Percentiles rank a stretch among this genome's conserved stretches.
Conservation (phyloP, 305 asterid species). For the Fraxinus greggii region DNA sequence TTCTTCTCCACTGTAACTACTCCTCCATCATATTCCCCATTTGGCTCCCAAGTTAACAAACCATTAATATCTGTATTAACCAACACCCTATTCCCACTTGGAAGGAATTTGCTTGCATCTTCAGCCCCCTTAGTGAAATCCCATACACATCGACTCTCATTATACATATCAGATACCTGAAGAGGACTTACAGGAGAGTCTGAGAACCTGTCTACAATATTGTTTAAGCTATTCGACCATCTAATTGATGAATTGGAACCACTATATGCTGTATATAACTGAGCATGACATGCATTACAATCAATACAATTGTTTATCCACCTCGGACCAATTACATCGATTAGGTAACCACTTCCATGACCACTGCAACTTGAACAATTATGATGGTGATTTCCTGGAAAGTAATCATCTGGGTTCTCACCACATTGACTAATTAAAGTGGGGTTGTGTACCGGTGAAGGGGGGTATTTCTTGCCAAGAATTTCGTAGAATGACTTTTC, state of each 20-base stretch:
- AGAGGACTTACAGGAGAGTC: not conserved
- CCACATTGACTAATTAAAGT: not conserved
- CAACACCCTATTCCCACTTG: not conserved
- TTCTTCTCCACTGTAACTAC: not conserved
- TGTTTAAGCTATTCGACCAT: not conserved
- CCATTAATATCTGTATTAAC: not conserved
- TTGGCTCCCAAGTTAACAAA: not conserved
- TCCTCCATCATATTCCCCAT: not conserved
- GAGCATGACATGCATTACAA: not conserved
- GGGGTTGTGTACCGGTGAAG: not conserved
- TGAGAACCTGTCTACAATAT: not conserved
- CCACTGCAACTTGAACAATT: not conserved
- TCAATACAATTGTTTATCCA: not conserved
- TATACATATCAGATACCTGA: not conserved
- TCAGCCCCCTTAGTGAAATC: not conserved
- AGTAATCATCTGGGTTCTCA: not conserved
- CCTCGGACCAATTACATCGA: not conserved
- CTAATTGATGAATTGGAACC: not conserved
- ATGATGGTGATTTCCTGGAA: not conserved
- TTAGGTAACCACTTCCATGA: not conserved
- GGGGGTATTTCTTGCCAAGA: not conserved
- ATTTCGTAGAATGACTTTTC: constrained; percentile 18
- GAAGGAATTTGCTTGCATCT: not conserved
- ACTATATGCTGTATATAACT: not conserved
- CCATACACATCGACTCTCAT: not conserved